Evolutionary conservation across 1,284 basidiomycete genomes (phyloP), one percentile per base, ranked within the genome.

Genomic region (Irpex sp.): DNA sequence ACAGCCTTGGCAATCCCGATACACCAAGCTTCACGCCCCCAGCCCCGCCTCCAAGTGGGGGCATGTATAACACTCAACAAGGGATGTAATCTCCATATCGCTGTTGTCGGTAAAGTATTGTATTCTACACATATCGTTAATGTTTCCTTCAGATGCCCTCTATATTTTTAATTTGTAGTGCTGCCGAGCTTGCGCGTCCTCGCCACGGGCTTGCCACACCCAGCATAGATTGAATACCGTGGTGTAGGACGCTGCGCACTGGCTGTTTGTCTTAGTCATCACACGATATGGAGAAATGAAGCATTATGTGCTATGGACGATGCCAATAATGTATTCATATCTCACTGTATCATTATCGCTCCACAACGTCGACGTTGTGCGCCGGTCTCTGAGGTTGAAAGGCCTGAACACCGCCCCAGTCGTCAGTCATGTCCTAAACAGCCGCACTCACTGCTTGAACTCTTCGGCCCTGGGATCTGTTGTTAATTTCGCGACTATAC

Each of bases 1-100:
- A 54, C 6, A 59, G 21, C 11, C 52, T 63, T n/a, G 62, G 62
- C 2, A 56, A 56, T 36, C 54, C 54, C 54, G 54, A 7, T 13
- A 26, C 54, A 7, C 40, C 40, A 9, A 15, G 15, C 15, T 44
- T 44, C 40, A 44, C 40, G 3, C 40, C 40, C 15, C 40, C 40
- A 44, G 40, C 40, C 40, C 40, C 40, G 8, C 40, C 40, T 44
- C 40, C 40, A 44, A 44, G 40, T 44, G 40, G 40, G 8, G 40
- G 40, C 8, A 44, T 44, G 40, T 44, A 44, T 44, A 44, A 44
- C 40, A 44, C 40, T 44, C 40, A 44, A 15, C 15, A 44, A 44
- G 40, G 15, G 4, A 44, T 26, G 26, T 26, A 26, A 26, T 26
- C 26, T 26, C 26, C 40, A 44, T 44, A 44, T 15, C 40, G 15